Base-by-base conservation (phyloP, 768 basidiomycete genomes). In the Mycena filopes region DNA sequence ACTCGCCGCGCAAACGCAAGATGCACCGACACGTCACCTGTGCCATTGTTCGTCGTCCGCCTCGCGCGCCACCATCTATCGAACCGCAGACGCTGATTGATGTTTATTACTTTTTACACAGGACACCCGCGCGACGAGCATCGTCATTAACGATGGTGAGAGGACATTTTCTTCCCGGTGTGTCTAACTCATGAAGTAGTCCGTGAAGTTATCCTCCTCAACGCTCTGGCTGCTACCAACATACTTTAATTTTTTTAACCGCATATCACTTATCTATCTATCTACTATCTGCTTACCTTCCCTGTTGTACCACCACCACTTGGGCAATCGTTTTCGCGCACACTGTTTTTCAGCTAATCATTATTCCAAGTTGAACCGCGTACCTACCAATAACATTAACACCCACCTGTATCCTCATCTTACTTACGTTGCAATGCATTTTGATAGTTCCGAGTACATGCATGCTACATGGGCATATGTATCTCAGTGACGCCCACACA, bases 1-100 rank as follows among this genome's bases (percentile, higher is more conserved):
- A 82, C 67, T 84, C 87, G 12, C 80, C 84, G 0, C 78, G 79
- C 43, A 75, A 75, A 31, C 79, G 85, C 47, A 82, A 80, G 59
- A 73, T 90, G 26, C 84, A 88, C 71, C 76, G 83, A 10, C 85
- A 90, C 72, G 68, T 84, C 36, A 88, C 86, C 11, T 87, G 86
- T 62, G 88, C 88, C 3, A 85, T 86, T 46, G 87, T 87, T 69
- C 76, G 85, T 79, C 41, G 65, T 49, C 28, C 28, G 26, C n/a
- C n/a, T n/a, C 33, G 12, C 29, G 41, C 50, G 36, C 48, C 66
- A 50, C 62, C 56, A 46, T 47, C 58, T 70, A 31, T 42, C 66
- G 68, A 23, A 69, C 48, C n/a, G 29, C 65, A 66, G 63, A 58
- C 67, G 33, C 48, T 71, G 51, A 58, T 59, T 59, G 51, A 65